These are phyloP conservation scores for Fomes fomentarius DNA, from an alignment of 1,284 basidiomycete genomes.

Conservation along the genomic window DNA sequence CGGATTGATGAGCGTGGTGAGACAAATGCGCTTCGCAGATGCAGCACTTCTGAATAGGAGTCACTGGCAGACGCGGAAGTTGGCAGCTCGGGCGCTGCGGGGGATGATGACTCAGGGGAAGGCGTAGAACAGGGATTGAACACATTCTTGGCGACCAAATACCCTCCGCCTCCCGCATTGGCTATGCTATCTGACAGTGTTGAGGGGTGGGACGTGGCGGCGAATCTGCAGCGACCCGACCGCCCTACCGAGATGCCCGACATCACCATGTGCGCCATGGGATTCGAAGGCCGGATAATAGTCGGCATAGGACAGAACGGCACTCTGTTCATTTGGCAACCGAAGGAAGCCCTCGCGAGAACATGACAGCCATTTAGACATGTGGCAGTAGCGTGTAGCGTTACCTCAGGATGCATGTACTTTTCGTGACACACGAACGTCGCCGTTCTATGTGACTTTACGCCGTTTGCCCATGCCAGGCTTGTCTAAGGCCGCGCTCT, in stretches of 20 bases:
- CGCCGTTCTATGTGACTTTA: conserved; percentile 40
- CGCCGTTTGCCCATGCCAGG: conserved; percentile 55
- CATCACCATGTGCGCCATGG: conserved; percentile 29
- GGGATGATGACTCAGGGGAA: not conserved
- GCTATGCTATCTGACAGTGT: conserved; percentile 23
- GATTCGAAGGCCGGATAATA: conserved; percentile 27
- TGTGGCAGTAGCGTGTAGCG: not conserved
- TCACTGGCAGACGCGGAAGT: not conserved
- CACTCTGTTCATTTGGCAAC: conserved; percentile 30
- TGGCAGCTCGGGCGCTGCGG: not conserved
- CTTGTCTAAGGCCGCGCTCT: conserved; percentile 44
- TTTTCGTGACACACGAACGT: not conserved
- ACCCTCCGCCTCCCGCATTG: conserved; percentile 19
- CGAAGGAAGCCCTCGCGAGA: conserved; percentile 5
- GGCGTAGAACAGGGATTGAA: not conserved
- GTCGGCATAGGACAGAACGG: conserved; percentile 28
- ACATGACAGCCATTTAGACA: not conserved
- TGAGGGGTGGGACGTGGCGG: conserved; percentile 24
- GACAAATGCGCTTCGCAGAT: not conserved
- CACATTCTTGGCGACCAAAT: not conserved
- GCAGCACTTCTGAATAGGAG: not conserved
- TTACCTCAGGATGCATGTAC: conserved; percentile 2
- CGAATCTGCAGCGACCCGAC: not conserved
- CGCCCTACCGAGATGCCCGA: conserved; percentile 13
- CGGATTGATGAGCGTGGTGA: conserved; percentile 4